Evolutionary conservation across 352 stramenopile species (phyloP), one percentile per base, ranked within the genome.

Genomic region (Globisporangium nagaii): DNA sequence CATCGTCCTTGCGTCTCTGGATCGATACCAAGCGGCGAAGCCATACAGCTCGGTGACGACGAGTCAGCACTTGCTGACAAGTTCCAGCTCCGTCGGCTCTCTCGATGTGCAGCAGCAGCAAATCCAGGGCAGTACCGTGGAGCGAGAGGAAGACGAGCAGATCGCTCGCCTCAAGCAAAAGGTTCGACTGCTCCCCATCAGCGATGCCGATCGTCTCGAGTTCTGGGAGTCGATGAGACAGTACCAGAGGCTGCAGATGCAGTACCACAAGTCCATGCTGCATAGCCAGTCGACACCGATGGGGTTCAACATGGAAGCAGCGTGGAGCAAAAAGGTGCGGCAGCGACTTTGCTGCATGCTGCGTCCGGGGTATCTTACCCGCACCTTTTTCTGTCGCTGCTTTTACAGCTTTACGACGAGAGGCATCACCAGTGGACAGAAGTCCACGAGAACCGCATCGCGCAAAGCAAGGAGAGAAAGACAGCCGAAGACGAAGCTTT

Each of bases 261-360:
- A 73, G 13, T 65, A 77, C 39, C 55, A 55, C 15, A 60, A 44
- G 25, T 64, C 63, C 2, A 12, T 79, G 8, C 42, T 70, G 24
- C 53, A 53, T 32, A 66, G 70, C 20, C 63, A 74, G 27, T 58
- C 66, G 4, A 79, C 71, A 19, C 66, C 68, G 1, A 73, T 86
- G 52, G 66, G 68, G 0, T 86, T 83, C 46, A 86, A 86, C 49
- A 73, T 75, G 59, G 64, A 83, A 56, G 66, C 75, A 28, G 73
- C 75, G 28, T 84, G 78, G 53, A 75, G 75, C 35, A 68, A 54
- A 63, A 56, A 66, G 64, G 75, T 86, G 50, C 19, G 32, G 2
- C n/a, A 44, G 9, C 15, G n/a, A 41, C 17, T 9, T 11, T 28
- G 34, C 48, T 22, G 5, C n/a, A 24, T n/a, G 20, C 6, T 12